Evolutionary conservation across 306 rosid genomes (phyloP).

Genomic region (Trifolium repens): DNA sequence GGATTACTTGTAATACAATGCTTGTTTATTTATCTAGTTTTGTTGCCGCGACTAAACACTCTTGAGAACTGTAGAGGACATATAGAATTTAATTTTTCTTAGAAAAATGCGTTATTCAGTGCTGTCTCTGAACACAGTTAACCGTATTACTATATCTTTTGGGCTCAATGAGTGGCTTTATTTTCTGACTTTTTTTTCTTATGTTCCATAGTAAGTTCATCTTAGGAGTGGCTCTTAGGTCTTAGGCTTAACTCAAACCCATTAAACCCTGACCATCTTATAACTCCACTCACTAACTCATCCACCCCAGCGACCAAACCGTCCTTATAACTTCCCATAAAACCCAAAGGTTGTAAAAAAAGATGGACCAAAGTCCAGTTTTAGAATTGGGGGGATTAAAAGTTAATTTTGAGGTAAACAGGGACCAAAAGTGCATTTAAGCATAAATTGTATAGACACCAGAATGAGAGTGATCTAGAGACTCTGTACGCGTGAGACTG

Average conservation of each 20-base stretch:
- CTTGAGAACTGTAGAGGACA: slow-evolving; percentile 16
- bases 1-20: not conserved
- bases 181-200: slow-evolving; percentile 2
- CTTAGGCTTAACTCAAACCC: not conserved
- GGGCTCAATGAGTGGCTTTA: not conserved
- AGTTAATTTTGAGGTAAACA: no score
- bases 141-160: not conserved
- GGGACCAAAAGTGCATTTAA: no score
- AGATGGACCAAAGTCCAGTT: no score
- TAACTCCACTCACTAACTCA: no score
- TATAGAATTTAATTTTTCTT: not conserved
- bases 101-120: not conserved
- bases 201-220: slow-evolving; percentile 5
- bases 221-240: not conserved
- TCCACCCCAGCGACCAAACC: no score
- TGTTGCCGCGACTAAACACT: not conserved
- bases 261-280: not conserved
- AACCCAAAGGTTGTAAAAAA: no score
- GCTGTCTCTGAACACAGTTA: slow-evolving; percentile 34
- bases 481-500: not conserved
- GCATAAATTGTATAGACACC: no score
- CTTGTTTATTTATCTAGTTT: not conserved
- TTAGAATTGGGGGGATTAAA: no score
- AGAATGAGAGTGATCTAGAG: not conserved
- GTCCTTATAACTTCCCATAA: no score